Base-by-base conservation (phyloP, 2,329 filamentous ascomycete genomes). In the Penicillium sp. region DNA sequence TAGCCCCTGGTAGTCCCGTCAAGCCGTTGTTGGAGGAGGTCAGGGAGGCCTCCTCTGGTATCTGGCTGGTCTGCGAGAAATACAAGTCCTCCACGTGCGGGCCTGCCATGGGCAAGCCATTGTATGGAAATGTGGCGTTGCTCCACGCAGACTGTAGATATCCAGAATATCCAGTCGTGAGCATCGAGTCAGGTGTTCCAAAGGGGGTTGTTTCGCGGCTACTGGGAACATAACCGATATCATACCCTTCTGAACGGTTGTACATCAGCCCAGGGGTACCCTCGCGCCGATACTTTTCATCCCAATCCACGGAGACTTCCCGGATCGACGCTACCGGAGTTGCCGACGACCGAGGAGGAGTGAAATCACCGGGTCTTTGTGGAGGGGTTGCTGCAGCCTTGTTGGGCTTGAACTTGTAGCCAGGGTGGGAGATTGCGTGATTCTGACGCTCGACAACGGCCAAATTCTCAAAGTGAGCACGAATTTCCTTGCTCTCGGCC, bases 381-480 rank as follows among this genome's bases (percentile, higher is more conserved):
- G 28, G 43, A 49, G 47, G 76, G 58, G 77, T 80, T 34, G 66
- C 64, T 24, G 69, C 72, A 12, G 75, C 69, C 70, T 93, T 95
- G 60, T 85, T 84, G 1, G 91, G 91, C 2, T 87, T 86, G 72
- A 97, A 98, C 69, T 95, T 97, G 76, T 97, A 98, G 37, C 83
- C 82, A 0, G 93, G 93, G 58, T 95, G 89, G 2, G 91, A 90
- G 45, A 80, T 78, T 46, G 86, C 81, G 67, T 97, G 91, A 67
- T 94, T 95, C 57, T 83, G 78, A 39, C 90, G 81, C 69, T 97
- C 93, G 18, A 87, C 77, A 60, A 81, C 82, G 24, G 93, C 88
- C 73, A 88, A 84, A 12, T 82, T 75, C 63, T 86, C 88, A 73
- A 89, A 98, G 59, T 85, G 78, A 18, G 84, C 79, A 47, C 85